phyloP scores from a whole-genome alignment of 371 early-diverging fungal species.

The Mortierella sp. region DNA sequence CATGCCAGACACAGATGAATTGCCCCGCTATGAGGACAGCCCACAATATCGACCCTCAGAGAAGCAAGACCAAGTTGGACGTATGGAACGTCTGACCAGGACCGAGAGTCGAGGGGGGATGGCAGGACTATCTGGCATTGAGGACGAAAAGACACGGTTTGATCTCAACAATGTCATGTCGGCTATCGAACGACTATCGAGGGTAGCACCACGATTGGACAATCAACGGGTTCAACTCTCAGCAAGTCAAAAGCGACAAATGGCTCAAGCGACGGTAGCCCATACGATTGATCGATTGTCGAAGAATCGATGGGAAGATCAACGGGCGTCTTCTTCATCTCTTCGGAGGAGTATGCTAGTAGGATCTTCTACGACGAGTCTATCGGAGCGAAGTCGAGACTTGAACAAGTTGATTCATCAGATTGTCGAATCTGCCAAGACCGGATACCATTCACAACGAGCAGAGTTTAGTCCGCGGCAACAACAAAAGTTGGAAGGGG shows the following conservation, averaged over 20 bases:
- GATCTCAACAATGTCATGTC: constrained; percentile 61
- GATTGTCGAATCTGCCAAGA: constrained; percentile 34
- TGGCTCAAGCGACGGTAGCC: constrained; percentile 31
- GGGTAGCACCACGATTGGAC: constrained; percentile 59
- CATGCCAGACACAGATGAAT: constrained; percentile 21
- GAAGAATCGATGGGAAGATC: constrained; percentile 55
- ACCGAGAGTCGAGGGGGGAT: too few relatives aligned
- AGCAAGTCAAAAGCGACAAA: constrained; percentile 20
- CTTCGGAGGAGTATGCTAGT: too few relatives aligned
- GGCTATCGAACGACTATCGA: constrained; percentile 61
- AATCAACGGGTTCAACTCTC: constrained; percentile 61
- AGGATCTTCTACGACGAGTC: neutral
- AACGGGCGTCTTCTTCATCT: constrained; percentile 19
- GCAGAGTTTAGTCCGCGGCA: constrained; percentile 42
- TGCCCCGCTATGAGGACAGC: constrained; percentile 40
- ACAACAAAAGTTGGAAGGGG: constrained; percentile 47
- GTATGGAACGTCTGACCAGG: too few relatives aligned
- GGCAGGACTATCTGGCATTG: constrained; percentile 6
- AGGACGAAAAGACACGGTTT: constrained; percentile 51
- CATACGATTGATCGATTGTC: constrained; percentile 54
- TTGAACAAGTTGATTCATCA: constrained; percentile 46
- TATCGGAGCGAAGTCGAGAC: constrained; percentile 18
- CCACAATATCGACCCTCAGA: constrained; percentile 28
- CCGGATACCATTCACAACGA: constrained; percentile 23
- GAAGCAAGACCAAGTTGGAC: constrained; percentile 10